Evolutionary conservation across 148 eudicot genomes (phyloP), one percentile per base, ranked within the genome.

Genomic region (Rhododendron molle): DNA sequence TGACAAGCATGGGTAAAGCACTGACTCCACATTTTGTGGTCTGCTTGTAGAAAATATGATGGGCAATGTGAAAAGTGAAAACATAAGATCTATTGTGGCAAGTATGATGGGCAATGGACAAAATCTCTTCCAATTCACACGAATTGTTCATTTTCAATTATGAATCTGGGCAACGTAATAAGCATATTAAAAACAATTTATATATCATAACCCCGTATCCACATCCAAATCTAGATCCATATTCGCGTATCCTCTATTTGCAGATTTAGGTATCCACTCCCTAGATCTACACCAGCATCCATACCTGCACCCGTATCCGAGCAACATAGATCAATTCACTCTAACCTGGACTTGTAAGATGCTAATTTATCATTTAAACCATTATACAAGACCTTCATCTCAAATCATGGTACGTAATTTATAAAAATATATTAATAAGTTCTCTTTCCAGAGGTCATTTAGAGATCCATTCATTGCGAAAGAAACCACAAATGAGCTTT

Each of bases 401-500:
- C 43, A 30, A 81, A 54, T 43, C 69, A 81, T 14, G 36, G 83
- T 2, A 80, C 3, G 56, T n/a, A 38, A 79, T 26, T n/a, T 30
- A 30, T 8, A 8, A 76, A 21, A 16, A 3, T 43, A 20, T 20
- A 18, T 38, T 18, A 5, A 15, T 20, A 43, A 43, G 10, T 60
- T 18, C 20, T 21, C 26, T 9, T 71, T 81, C 9, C 49, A 32
- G 11, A 58, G 13, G 11, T 60, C 14, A 65, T 28, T 0, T 43
- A 12, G 34, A 26, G 18, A n/a, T 40, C 30, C 38, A 76, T 76
- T 47, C 28, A 26, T 62, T 50, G 74, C 78, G 3, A 52, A 81
- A 34, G n/a, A 82, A 65, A 67, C 50, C 32, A 46, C 23, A 83
- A 47, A 49, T 43, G 30, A 78, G 30, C 83, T 67, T n/a, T 87